A percentile compares a stretch with the other conserved stretches of the same genome.
phyloP scores from a whole-genome alignment of 1,139 yeast genomes.

The Pneumocystis wakefieldiae region DNA sequence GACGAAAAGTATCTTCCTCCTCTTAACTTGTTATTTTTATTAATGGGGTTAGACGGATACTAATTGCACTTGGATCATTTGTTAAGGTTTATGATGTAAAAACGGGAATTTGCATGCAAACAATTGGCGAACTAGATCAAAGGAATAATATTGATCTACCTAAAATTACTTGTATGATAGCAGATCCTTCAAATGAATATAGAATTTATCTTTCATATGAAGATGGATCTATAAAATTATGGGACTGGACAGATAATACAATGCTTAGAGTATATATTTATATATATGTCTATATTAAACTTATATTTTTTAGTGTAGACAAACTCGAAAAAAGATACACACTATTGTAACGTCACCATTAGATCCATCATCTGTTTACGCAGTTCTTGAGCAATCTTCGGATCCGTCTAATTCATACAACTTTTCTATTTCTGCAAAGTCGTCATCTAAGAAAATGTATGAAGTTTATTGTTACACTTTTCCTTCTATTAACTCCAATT shows the following conservation, averaged over 20 bases:
- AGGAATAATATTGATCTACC: background rate
- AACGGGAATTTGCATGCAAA: constrained; percentile 7
- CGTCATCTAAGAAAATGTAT: background rate
- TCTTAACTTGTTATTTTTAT: constrained; percentile 1
- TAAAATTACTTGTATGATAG: constrained; percentile 4
- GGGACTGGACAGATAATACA: constrained; percentile 11
- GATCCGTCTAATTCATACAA: background rate
- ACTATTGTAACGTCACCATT: background rate
- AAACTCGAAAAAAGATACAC: background rate
- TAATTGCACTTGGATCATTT: constrained; percentile 4
- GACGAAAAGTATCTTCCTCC: background rate
- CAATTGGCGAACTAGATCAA: background rate
- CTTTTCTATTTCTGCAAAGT: background rate
- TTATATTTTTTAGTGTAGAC: background rate
- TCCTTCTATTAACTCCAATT: background rate
- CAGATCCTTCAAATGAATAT: constrained; percentile 10
- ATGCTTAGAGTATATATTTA: background rate
- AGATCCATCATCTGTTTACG: background rate
- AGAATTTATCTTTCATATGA: constrained; percentile 4
- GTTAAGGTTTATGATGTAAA: constrained; percentile 8
- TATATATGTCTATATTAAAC: background rate
- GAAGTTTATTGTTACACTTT: background rate
- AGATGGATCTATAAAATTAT: constrained; percentile 6
- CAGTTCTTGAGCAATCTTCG: background rate
- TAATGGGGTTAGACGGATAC: constrained; percentile 2